Evolutionary conservation across 78 protist genomes (phyloP), one percentile per base, ranked within the genome.

Genomic region (Bigelowiella natans): DNA sequence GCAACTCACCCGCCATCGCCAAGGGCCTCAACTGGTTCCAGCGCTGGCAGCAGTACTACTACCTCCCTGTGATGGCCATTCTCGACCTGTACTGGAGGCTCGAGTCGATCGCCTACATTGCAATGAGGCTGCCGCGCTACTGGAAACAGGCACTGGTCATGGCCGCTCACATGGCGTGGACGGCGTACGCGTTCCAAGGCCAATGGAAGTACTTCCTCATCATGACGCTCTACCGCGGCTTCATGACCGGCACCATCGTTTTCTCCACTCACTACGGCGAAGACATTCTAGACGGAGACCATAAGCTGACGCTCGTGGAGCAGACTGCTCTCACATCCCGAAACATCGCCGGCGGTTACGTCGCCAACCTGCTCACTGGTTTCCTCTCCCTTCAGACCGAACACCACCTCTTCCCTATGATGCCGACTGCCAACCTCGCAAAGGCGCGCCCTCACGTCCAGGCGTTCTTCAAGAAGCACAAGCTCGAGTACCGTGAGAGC

Each of bases 361-460:
- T 87, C 82, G 73, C 29, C 31, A 38, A 87, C 89, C 37, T 87
- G n/a, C 89, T 87, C 73, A 88, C 90, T 1, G 90, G 90, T 29
- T 39, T 1, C 90, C 38, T 88, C 90, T 88, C 90, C 39, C 82
- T 88, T 31, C 90, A 88, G 90, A 88, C 90, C 18, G 90, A 88
- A 82, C 90, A 88, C 82, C 90, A 88, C 82, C 90, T 88, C 28
- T 88, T 36, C 39, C 90, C 90, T 31, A 88, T 88, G 90, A 88
- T 88, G 82, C 90, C 90, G 26, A 88, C 90, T 1, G 82, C 29
- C 1, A n/a, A 39, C 83, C 90, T 88, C 3, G 11, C 0, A n/a
- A 87, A 63, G 34, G 90, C 64, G 39, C 86, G 86, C 38, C 39
- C 88, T 34, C 1, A 34, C 34, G 88, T 0, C 34, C 0, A 26